A percentile compares a stretch with the other conserved stretches of the same genome.
phyloP scores from a whole-genome alignment of 192 early-diverging fungal genomes.

The Podila verticillata region DNA sequence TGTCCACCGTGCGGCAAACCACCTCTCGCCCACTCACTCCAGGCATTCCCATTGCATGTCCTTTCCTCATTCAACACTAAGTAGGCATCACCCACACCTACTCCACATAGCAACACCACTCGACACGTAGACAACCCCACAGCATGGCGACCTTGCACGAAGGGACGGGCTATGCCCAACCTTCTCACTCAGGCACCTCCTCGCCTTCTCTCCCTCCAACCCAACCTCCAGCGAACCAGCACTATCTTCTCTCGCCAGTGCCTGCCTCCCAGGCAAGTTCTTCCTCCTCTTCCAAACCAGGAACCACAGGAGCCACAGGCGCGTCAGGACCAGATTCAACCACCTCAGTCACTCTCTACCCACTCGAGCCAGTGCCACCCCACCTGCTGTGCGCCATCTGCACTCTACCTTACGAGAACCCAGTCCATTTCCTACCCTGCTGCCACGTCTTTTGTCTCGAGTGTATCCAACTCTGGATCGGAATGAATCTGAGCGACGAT shows the following conservation, averaged over 20 bases:
- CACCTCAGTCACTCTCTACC: conserved; percentile 24
- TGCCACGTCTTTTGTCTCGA: conserved; percentile 51
- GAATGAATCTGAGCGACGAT: conserved; percentile 46
- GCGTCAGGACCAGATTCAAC: background rate
- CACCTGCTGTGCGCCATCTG: conserved; percentile 46
- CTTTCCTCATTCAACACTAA: too few relatives aligned
- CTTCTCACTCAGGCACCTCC: too few relatives aligned
- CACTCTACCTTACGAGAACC: conserved; percentile 47
- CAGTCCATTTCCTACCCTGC: conserved; percentile 48
- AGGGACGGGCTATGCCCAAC: background rate
- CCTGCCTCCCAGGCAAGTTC: conserved; percentile 28
- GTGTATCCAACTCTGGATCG: conserved; percentile 51
- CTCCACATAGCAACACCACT: too few relatives aligned
- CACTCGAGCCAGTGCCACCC: conserved; percentile 37
- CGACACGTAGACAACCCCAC: too few relatives aligned
- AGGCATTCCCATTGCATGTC: background rate
- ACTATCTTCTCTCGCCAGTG: conserved; percentile 34
- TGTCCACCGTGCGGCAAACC: too few relatives aligned
- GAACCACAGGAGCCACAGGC: background rate
- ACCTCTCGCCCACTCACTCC: too few relatives aligned
- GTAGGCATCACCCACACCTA: too few relatives aligned
- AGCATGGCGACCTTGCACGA: background rate
- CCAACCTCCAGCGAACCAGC: conserved; percentile 3
- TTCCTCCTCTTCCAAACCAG: background rate
- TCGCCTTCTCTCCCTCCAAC: background rate